Evolutionary conservation across 1,284 basidiomycete genomes (phyloP).

Genomic region (Inonotus obliquus): DNA sequence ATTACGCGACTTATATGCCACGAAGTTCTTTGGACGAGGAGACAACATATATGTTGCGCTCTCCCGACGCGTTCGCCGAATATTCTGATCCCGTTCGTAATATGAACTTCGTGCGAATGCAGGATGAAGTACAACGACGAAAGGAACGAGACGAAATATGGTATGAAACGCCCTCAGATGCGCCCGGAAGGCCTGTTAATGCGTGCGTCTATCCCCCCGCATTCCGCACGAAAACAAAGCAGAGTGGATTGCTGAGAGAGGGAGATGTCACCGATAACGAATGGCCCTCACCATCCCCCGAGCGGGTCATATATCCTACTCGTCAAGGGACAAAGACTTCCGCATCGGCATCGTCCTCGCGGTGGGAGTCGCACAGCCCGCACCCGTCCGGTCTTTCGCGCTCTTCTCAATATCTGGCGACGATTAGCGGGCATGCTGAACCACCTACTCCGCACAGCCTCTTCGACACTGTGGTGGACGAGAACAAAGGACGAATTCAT

Average conservation of each 20-base stretch:
- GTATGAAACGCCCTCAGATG: background rate
- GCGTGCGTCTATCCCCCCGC: conserved; percentile 1
- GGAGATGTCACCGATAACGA: background rate
- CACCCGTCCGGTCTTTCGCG: background rate
- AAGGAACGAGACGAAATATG: conserved; percentile 4
- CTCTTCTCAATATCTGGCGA: background rate
- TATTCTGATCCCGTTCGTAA: conserved; percentile 1
- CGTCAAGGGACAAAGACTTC: background rate
- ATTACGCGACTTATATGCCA: background rate
- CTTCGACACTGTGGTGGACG: conserved; percentile 2
- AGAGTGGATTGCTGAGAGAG: background rate
- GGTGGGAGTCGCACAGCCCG: background rate
- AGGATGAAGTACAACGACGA: conserved; percentile 8
- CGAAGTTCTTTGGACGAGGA: conserved; percentile 9
- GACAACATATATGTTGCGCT: conserved; percentile 8
- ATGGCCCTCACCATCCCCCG: background rate
- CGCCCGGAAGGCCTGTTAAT: background rate
- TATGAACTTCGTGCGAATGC: conserved; percentile 1
- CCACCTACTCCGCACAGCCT: background rate
- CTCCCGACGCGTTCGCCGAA: conserved; percentile 15
- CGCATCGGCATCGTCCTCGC: background rate
- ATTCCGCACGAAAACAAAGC: background rate
- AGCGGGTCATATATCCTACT: background rate
- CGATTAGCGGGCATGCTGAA: background rate
- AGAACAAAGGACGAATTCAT: background rate